A percentile compares a stretch with the other conserved stretches of the same genome.
These are phyloP conservation scores for Apostasia shenzhenica DNA, from an alignment of 106 monocot species.

Conservation along the genomic window DNA sequence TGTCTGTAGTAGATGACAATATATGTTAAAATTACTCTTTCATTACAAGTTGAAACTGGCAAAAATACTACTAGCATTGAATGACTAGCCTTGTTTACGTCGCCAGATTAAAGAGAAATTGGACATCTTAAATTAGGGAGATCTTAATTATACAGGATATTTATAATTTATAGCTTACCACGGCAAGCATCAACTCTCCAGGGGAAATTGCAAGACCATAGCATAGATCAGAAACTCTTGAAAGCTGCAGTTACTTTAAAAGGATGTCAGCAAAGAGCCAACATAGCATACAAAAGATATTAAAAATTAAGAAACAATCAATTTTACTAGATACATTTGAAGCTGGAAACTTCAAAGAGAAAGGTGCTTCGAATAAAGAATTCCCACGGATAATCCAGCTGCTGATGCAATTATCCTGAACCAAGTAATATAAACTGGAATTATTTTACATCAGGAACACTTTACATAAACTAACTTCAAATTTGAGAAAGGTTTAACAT, in stretches of 20 bases:
- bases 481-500: no score
- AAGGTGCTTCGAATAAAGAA: slow-evolving; percentile 31
- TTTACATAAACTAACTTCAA: no score
- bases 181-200: slow-evolving; percentile 61
- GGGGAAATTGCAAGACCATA: slow-evolving; percentile 82
- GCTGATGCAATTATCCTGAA: slow-evolving; percentile 57
- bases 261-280: slow-evolving; percentile 9
- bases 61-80: no score
- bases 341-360: slow-evolving; percentile 28
- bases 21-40: no score
- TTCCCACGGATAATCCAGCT: slow-evolving; percentile 49
- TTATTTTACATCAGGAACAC: no score
- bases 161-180: slow-evolving; percentile 29
- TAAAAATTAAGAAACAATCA: not conserved
- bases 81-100: no score
- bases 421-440: not conserved
- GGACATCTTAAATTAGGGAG: no score
- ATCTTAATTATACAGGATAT: no score
- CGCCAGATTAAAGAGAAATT: no score
- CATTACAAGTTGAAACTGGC: no score
- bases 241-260: slow-evolving; percentile 36
- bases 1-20: no score
- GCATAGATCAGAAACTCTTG: slow-evolving; percentile 57
- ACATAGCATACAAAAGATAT: not conserved
- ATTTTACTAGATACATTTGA: slow-evolving; percentile 16